These are phyloP conservation scores for Gaertneriomyces sp. DNA, from an alignment of 192 early-diverging fungal genomes.

Conservation along the genomic window DNA sequence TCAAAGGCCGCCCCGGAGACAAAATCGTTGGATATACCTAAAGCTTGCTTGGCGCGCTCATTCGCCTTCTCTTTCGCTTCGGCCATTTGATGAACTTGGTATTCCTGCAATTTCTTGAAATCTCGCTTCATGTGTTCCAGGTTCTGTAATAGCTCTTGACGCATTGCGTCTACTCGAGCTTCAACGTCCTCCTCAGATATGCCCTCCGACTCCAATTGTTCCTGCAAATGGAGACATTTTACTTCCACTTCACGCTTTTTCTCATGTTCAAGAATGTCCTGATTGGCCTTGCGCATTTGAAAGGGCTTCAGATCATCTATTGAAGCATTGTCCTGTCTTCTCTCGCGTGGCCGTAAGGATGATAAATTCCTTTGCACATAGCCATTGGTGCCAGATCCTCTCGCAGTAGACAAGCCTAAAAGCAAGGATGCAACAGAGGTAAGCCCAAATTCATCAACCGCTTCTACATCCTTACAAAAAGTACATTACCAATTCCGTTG, in stretches of 20 bases:
- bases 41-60: constrained; percentile 56
- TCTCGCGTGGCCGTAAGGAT: constrained; percentile 53
- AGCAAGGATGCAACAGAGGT: not conserved
- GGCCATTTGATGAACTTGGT: constrained; percentile 68
- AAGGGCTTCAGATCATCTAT: constrained; percentile 40
- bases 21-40: constrained; percentile 61
- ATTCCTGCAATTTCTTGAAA: constrained; percentile 44
- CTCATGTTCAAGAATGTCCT: constrained; percentile 82
- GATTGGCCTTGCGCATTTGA: constrained; percentile 56
- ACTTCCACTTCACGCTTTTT: constrained; percentile 85
- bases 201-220: constrained; percentile 74
- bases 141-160: constrained; percentile 55
- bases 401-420: constrained; percentile 42
- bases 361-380: constrained; percentile 91
- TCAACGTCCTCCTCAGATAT: constrained; percentile 65
- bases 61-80: constrained; percentile 72
- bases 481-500: constrained; percentile 5
- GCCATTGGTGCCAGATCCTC: constrained; percentile 85
- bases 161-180: constrained; percentile 54
- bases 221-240: constrained; percentile 71
- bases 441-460: not conserved
- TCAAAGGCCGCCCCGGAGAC: constrained; percentile 78
- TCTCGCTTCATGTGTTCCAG: constrained; percentile 42
- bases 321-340: constrained; percentile 14
- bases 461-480: not conserved